Percentiles rank a stretch among this genome's conserved stretches.
phyloP scores from a whole-genome alignment of 2,329 filamentous ascomycete genomes.

The Xylaria sp. region DNA sequence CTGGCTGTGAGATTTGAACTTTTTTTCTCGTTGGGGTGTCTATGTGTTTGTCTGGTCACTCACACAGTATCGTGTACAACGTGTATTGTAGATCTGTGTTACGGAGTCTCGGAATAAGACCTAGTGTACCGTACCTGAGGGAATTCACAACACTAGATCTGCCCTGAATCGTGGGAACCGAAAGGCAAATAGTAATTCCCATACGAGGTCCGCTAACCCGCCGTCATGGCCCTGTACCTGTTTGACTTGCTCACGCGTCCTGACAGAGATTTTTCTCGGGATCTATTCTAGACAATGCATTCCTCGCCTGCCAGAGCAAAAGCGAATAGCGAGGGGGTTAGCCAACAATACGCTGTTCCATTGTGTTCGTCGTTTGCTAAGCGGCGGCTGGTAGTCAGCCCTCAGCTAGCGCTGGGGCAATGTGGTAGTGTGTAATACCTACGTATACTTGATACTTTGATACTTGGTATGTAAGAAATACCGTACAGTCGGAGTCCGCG shows the following conservation, averaged over 20 bases:
- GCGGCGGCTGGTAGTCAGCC: slow-evolving; percentile 17
- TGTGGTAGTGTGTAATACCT: too few relatives aligned
- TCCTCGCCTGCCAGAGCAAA: not conserved
- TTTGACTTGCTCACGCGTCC: slow-evolving; percentile 39
- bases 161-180: slow-evolving; percentile 29
- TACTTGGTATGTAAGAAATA: not conserved
- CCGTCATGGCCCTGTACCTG: slow-evolving; percentile 21
- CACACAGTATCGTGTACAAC: not conserved
- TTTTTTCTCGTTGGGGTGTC: slow-evolving; percentile 9
- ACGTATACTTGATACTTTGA: too few relatives aligned
- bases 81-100: slow-evolving; percentile 14
- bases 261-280: slow-evolving; percentile 31
- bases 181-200: slow-evolving; percentile 33
- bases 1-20: not conserved
- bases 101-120: slow-evolving; percentile 19
- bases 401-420: slow-evolving; percentile 24
- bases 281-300: not conserved
- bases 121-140: slow-evolving; percentile 13
- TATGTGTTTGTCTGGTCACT: slow-evolving; percentile 7
- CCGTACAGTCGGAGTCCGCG: slow-evolving; percentile 32
- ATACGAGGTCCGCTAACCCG: slow-evolving; percentile 33
- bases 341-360: not conserved
- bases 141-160: slow-evolving; percentile 19
- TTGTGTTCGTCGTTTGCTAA: slow-evolving; percentile 21
- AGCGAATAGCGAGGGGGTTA: not conserved